Base-by-base conservation (phyloP, 2,329 filamentous ascomycete genomes). In the Incumbomyces lentus region DNA sequence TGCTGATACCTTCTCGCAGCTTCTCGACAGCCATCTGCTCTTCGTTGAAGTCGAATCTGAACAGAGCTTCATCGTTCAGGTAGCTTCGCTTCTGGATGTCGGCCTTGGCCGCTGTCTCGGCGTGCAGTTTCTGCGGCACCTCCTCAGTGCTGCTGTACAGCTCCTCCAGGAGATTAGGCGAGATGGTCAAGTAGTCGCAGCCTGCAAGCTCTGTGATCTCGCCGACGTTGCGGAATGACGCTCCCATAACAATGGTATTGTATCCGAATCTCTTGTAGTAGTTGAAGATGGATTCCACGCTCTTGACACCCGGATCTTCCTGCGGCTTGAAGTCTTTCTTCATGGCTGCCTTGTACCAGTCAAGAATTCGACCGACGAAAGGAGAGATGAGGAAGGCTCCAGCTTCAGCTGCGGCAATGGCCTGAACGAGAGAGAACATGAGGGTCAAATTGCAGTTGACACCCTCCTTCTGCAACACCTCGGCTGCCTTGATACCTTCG, bases 201-300 rank as follows among this genome's bases (percentile, higher is more conserved):
- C 92, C 92, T 66, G 90, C 90, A 53, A 98, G 81, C 78, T 98
- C 92, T 40, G 87, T 96, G 71, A 98, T 94, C 76, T 98, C 92
- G 63, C 92, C 92, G 54, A 74, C 74, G 76, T 84, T 96, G 68
- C 92, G 82, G 87, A 98, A 98, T 34, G 89, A 95, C 59, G 92
- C 92, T 64, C 92, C 92, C 92, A 98, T 98, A 72, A 98, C 92
- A 61, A 96, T 95, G 69, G 92, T 98, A 62, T 94, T 95, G 83
- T 98, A 95, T 69, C 85, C 87, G 69, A 75, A 86, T 79, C 96
- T 96, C 86, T 98, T 98, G 84, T 98, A 98, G 86, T 98, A 98
- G 81, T 98, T 92, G 82, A 84, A 98, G 75, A 98, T 98, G 69
- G 62, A 66, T 78, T 90, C 78, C 64, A 98, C 92, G 57, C 84